Conservation (phyloP, 345 rosid genomes). For the Erucastrum elatum region DNA sequence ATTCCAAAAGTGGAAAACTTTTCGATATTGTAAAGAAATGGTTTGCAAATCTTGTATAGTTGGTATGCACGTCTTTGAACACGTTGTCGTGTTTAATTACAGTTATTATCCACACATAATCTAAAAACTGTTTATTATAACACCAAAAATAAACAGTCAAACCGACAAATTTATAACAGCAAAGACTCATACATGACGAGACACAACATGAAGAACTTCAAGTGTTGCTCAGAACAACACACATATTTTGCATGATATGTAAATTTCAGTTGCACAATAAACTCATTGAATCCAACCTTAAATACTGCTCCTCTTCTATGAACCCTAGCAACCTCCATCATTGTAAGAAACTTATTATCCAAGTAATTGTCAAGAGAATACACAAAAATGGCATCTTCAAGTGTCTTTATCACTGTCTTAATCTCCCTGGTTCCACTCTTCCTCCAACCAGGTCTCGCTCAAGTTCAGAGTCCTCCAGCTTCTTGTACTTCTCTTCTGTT, state of each 20-base stretch:
- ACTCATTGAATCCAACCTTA: constrained; percentile 42
- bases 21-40: constrained; percentile 9
- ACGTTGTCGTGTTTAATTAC: constrained; percentile 26
- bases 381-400: constrained; percentile 28
- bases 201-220: constrained; percentile 34
- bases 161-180: constrained; percentile 6
- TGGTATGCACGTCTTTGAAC: constrained; percentile 39
- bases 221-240: constrained; percentile 16
- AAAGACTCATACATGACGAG: neutral
- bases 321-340: neutral
- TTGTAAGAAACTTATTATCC: constrained; percentile 27
- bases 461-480: constrained; percentile 37
- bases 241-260: neutral
- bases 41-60: constrained; percentile 12
- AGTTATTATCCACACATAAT: constrained; percentile 11
- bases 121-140: neutral
- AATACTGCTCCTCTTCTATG: constrained; percentile 5
- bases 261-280: constrained; percentile 11
- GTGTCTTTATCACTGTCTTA: constrained; percentile 37
- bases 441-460: constrained; percentile 38
- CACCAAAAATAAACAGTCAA: neutral
- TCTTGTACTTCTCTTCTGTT: constrained; percentile 60
- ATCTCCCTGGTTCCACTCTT: constrained; percentile 31
- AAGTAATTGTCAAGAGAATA: neutral
- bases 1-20: constrained; percentile 1